These are phyloP conservation scores for Amauroascus niger DNA, from an alignment of 2,329 filamentous ascomycete species.

Conservation along the genomic window DNA sequence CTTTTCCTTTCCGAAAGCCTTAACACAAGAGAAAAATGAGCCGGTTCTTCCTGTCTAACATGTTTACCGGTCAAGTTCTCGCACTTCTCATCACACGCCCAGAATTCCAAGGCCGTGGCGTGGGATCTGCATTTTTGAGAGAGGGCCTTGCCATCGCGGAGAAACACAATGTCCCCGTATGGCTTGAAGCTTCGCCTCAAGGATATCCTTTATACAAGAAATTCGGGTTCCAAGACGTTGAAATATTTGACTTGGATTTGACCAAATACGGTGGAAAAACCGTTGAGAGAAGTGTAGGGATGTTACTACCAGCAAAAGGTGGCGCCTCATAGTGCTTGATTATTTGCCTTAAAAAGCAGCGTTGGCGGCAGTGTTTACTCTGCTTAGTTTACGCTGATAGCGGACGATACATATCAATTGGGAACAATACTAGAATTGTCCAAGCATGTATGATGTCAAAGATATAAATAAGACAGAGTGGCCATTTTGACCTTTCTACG, in stretches of 20 bases:
- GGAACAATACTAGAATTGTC: too few species aligned
- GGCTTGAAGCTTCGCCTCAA: conserved; percentile 22
- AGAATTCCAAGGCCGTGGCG: conserved; percentile 22
- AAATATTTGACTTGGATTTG: conserved; percentile 13
- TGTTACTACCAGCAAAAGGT: conserved; percentile 1
- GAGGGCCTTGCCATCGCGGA: conserved; percentile 20
- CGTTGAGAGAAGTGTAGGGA: conserved; percentile 13
- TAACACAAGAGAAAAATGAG: background rate
- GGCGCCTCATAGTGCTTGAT: background rate
- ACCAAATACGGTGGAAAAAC: conserved; percentile 17
- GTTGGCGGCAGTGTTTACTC: background rate
- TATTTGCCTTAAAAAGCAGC: background rate
- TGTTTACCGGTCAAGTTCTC: conserved; percentile 21
- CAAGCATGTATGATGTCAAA: too few species aligned
- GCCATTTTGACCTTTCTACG: too few species aligned
- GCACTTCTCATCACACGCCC: conserved; percentile 28
- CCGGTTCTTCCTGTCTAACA: background rate
- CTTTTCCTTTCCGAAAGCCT: background rate
- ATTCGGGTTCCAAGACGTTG: conserved; percentile 23
- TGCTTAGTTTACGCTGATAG: background rate
- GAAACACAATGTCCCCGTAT: conserved; percentile 18
- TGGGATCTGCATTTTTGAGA: conserved; percentile 23
- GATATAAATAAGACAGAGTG: too few species aligned
- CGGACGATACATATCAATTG: background rate
- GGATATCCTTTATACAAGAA: conserved; percentile 24